Percentiles rank a stretch among this genome's conserved stretches.
Conservation (phyloP, 1,139 yeast species). For the Kurtzmaniella quercitrusa region DNA sequence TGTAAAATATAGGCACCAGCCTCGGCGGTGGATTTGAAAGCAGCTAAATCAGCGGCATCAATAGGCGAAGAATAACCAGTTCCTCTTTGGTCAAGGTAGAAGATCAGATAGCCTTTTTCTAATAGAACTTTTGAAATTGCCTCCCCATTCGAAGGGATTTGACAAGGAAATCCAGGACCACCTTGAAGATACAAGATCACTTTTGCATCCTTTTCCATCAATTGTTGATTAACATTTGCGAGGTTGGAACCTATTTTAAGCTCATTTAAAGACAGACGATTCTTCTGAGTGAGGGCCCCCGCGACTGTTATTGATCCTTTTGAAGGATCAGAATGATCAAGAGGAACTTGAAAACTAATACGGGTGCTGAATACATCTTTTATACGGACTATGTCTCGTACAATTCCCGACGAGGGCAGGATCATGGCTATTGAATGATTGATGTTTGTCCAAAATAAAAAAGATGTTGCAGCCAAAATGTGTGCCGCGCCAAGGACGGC, state of each 20-base stretch:
- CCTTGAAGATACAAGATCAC: slow-evolving; percentile 49
- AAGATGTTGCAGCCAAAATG: neutral
- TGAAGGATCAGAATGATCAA: slow-evolving; percentile 5
- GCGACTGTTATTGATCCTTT: slow-evolving; percentile 22
- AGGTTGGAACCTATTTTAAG: slow-evolving; percentile 1
- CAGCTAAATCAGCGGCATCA: slow-evolving; percentile 20
- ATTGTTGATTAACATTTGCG: slow-evolving; percentile 6
- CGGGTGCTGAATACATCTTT: slow-evolving; percentile 9
- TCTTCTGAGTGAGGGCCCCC: slow-evolving; percentile 30
- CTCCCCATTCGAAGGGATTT: slow-evolving; percentile 31
- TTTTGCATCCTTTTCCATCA: slow-evolving; percentile 27
- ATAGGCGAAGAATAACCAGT: slow-evolving; percentile 51
- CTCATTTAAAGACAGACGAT: neutral
- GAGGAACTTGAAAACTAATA: slow-evolving; percentile 6
- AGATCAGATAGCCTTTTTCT: slow-evolving; percentile 42
- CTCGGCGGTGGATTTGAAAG: slow-evolving; percentile 13
- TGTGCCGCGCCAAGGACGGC: neutral
- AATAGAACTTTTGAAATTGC: slow-evolving; percentile 36
- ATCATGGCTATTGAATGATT: neutral
- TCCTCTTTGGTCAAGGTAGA: slow-evolving; percentile 56
- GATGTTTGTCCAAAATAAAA: no score
- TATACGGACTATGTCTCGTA: neutral
- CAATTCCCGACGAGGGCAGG: neutral
- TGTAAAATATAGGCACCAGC: slow-evolving; percentile 28
- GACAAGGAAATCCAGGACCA: slow-evolving; percentile 55